Base-by-base conservation (phyloP, 495 filamentous ascomycete genomes). In the Sphaerosporella brunnea region DNA sequence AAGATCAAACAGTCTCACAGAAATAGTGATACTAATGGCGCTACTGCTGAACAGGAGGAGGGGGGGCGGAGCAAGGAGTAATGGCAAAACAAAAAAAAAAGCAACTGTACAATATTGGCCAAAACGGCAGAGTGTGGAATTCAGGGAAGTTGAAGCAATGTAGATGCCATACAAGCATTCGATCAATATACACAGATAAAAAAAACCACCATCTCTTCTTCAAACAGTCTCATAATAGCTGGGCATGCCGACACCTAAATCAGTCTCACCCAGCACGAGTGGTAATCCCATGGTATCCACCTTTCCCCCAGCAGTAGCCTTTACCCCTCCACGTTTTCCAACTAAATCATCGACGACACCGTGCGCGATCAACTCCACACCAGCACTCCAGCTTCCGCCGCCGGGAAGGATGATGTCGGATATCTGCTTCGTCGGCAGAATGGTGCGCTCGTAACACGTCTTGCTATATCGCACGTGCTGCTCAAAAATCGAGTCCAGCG, bases 1-100 rank as follows among this genome's bases (percentile, higher is more conserved):
- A 75, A 72, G 60, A 69, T 83, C 46, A 76, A 78, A 36, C 49
- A 47, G 21, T 49, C 46, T 5, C 53, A 57, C 39, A 60, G 52
- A 36, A 60, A 54, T 9, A 58, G 50, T 45, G 50, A 35, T 39
- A 16, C 36, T 23, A 7, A n/a, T n/a, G n/a, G n/a, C n/a, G n/a
- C n/a, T n/a, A n/a, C n/a, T n/a, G n/a, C n/a, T n/a, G n/a, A n/a
- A n/a, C n/a, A n/a, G n/a, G n/a, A n/a, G n/a, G n/a, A n/a, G n/a
- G n/a, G n/a, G n/a, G n/a, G n/a, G n/a, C n/a, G n/a, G n/a, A n/a
- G n/a, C n/a, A n/a, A n/a, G n/a, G n/a, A n/a, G n/a, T n/a, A n/a
- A n/a, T n/a, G n/a, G n/a, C n/a, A n/a, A n/a, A n/a, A n/a, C n/a
- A n/a, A n/a, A n/a, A n/a, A n/a, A n/a, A n/a, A n/a, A n/a, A n/a